A percentile compares a stretch with the other conserved stretches of the same genome.
phyloP scores from a whole-genome alignment of 805 yeast genomes.

The Kodamaea hsintzibuensis region DNA sequence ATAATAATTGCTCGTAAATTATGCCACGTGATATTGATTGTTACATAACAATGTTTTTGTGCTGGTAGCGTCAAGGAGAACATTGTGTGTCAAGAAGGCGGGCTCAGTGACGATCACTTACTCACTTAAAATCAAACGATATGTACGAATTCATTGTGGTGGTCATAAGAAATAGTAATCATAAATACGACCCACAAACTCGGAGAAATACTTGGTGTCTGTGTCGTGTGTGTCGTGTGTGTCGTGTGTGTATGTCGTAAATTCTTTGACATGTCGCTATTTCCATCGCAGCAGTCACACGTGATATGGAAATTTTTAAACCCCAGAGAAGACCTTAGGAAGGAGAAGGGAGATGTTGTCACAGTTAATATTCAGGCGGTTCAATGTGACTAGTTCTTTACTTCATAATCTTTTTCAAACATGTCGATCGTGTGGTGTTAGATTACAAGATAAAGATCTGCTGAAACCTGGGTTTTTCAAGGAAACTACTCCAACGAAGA shows the following conservation, averaged over 20 bases:
- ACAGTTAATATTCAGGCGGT: neutral
- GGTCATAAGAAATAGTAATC: no score
- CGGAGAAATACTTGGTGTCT: neutral
- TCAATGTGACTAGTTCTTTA: slow-evolving; percentile 11
- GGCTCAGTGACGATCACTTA: neutral
- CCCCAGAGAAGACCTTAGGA: no score
- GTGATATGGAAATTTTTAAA: no score
- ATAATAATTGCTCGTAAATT: neutral
- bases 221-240: neutral
- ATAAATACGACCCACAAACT: neutral
- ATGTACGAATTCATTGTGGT: no score
- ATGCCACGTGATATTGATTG: neutral
- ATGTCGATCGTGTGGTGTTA: slow-evolving; percentile 62
- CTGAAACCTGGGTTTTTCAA: slow-evolving; percentile 46
- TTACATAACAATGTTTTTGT: neutral
- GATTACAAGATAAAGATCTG: slow-evolving; percentile 43
- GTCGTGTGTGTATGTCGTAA: no score
- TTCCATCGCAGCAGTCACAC: neutral
- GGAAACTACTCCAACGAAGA: neutral
- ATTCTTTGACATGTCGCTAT: neutral
- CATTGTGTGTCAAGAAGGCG: neutral
- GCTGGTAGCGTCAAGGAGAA: neutral
- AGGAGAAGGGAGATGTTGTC: neutral
- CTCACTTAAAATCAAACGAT: neutral
- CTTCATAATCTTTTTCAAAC: slow-evolving; percentile 14